Percentiles rank a stretch among this genome's conserved stretches.
Evolutionary conservation across 176 grass and related monocot species (phyloP).

Genomic region (Pharus latifolius): DNA sequence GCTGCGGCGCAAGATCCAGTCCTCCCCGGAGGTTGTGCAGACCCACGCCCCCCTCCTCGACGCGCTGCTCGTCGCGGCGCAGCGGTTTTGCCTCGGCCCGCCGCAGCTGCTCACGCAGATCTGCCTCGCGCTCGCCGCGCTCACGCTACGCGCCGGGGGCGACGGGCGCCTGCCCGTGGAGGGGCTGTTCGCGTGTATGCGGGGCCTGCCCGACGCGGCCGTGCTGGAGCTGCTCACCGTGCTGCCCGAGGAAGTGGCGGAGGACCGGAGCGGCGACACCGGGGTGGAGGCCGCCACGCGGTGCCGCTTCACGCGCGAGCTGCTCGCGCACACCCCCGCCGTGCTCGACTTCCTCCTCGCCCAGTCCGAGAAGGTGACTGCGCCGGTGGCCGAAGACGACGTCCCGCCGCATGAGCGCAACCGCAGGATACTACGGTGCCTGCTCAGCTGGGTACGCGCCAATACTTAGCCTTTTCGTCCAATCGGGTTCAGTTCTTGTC

Average conservation of each 20-base stretch:
- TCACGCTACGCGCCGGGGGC: slow-evolving; percentile 51
- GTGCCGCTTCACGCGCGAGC: slow-evolving; percentile 67
- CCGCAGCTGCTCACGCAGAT: slow-evolving; percentile 84
- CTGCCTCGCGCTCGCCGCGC: slow-evolving; percentile 68
- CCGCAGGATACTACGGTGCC: slow-evolving; percentile 61
- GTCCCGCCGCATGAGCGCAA: slow-evolving; percentile 44
- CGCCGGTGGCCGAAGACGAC: slow-evolving; percentile 29
- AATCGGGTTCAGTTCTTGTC: background rate
- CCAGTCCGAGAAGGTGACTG: slow-evolving; percentile 47
- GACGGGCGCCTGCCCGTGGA: slow-evolving; percentile 39
- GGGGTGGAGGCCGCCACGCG: slow-evolving; percentile 38
- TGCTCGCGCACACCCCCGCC: slow-evolving; percentile 56
- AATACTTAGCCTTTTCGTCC: background rate
- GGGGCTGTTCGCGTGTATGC: slow-evolving; percentile 65
- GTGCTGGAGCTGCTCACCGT: slow-evolving; percentile 85
- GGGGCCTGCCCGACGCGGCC: slow-evolving; percentile 34
- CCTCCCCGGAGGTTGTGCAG: background rate
- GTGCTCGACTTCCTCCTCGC: slow-evolving; percentile 75
- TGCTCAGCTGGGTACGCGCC: slow-evolving; percentile 74
- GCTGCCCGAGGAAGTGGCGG: slow-evolving; percentile 73
- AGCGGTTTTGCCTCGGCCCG: slow-evolving; percentile 49
- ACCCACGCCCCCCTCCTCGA: slow-evolving; percentile 18
- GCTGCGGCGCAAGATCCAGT: slow-evolving; percentile 46
- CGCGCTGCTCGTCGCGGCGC: slow-evolving; percentile 57
- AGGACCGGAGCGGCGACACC: slow-evolving; percentile 55